Base-by-base conservation (phyloP, 805 yeast genomes). In the Saccharomycopsis sp. region DNA sequence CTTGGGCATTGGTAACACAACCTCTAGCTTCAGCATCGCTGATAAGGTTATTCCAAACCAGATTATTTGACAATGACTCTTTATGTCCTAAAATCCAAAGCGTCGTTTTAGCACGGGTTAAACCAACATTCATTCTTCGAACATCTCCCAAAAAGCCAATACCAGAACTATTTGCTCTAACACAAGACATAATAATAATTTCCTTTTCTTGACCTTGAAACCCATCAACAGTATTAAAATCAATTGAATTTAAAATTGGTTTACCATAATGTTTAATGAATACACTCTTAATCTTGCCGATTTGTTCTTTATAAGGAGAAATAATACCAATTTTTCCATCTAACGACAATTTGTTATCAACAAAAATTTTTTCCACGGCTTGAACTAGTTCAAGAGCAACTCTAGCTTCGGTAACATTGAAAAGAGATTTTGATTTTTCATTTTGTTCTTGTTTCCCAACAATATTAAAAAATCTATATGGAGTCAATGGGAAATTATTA, bases 181-280 rank as follows among this genome's bases (percentile, higher is more conserved):
- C 99, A 75, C 97, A 90, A 0, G 97, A 88, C 70, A 93, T 81
- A 40, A 93, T 75, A 51, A 93, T 86, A 38, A 93, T 77, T 51
- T 90, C 97, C 61, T 90, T 93, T 59, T 93, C 99, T 62, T 93
- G 97, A 52, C 96, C 97, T 66, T 88, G 99, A 60, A 89, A 93
- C 1, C 97, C 98, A 71, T 93, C 99, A 49, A 93, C 88, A 0
- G 99, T 87, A 58, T 89, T 88, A 64, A 93, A 88, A 58, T 85
- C 95, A 40, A 94, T 77, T 43, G 75, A 80, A 24, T 74, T 70
- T 16, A 72, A 60, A 27, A 90, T 81, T 3, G 66, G 57, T 2
- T 66, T 66, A 8, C 97, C 97, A 56, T 74, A 83, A 43, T 66
- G 66, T 13, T 67, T 65, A 4, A 65, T 59, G 56, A 93, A 90